phyloP scores from a whole-genome alignment of 1,284 basidiomycete genomes.

The Moesziomyces sp. region DNA sequence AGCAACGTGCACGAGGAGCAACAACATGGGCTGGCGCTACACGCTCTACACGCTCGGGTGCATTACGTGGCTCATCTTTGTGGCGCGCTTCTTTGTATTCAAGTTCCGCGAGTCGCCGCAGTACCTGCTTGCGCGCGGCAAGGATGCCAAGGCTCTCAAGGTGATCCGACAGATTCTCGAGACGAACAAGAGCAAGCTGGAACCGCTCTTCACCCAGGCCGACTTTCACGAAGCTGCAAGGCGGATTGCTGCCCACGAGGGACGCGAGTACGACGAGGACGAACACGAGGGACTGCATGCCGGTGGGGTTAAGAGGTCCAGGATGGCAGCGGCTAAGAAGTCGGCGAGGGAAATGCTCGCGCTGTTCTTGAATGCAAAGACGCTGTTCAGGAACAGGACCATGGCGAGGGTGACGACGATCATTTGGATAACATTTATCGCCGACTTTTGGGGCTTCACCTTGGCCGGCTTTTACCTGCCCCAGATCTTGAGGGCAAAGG shows the following conservation, averaged over 20 bases:
- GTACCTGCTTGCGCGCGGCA: slow-evolving; percentile 55
- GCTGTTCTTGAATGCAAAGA: slow-evolving; percentile 65
- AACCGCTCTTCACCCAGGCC: slow-evolving; percentile 67
- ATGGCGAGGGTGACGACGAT: slow-evolving; percentile 67
- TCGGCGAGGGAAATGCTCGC: slow-evolving; percentile 49
- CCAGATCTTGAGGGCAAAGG: slow-evolving; percentile 67
- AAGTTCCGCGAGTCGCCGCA: slow-evolving; percentile 61
- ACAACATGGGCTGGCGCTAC: slow-evolving; percentile 66
- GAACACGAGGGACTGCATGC: slow-evolving; percentile 22
- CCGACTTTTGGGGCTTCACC: slow-evolving; percentile 68
- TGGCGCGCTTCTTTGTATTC: slow-evolving; percentile 62
- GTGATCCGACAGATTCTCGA: slow-evolving; percentile 50
- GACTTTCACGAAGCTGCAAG: slow-evolving; percentile 68
- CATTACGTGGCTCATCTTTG: slow-evolving; percentile 62
- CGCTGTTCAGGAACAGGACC: slow-evolving; percentile 66
- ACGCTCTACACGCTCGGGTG: slow-evolving; percentile 61
- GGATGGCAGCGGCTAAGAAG: slow-evolving; percentile 26
- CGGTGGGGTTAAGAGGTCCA: slow-evolving; percentile 4
- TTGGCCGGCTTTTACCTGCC: slow-evolving; percentile 69
- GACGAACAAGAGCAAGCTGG: slow-evolving; percentile 64
- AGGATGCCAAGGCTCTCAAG: slow-evolving; percentile 54
- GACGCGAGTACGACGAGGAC: slow-evolving; percentile 21
- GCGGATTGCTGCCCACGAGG: slow-evolving; percentile 30
- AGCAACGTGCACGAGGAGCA: slow-evolving; percentile 36
- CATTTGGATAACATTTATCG: slow-evolving; percentile 59